Base-by-base conservation (phyloP, 1,284 basidiomycete genomes). In the Tilletia walkeri region DNA sequence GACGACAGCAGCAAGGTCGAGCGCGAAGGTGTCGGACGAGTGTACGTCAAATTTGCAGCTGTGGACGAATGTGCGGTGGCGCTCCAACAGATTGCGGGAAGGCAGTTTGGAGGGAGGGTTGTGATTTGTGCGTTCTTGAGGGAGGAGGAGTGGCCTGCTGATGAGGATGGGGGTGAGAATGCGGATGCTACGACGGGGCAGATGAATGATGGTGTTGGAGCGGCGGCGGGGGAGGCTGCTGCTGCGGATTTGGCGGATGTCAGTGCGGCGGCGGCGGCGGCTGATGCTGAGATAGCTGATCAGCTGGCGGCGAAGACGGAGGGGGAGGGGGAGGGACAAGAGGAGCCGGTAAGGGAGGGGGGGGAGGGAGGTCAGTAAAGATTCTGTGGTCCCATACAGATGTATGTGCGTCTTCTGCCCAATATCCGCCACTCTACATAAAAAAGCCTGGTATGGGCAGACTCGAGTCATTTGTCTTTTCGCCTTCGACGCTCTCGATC, bases 71-170 rank as follows among this genome's bases (percentile, higher is more conserved):
- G 93, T 16, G 86, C 86, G 50, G 85, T 84, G 70, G 95, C 91
- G 41, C 87, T 97, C 83, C 90, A 91, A 82, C 89, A 90, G 47
- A 87, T 97, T 67, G 94, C 95, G 14, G 94, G 94, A 16, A 87
- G 94, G 69, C 92, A 92, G 72, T 97, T 97, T 78, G 94, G 90
- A 61, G 94, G 94, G 0, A 87, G 94, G 77, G 92, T 92, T 65
- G 95, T 96, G 79, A 82, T 87, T 66, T 85, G 85, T 45, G 86
- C 86, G 1, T 85, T 80, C 70, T 73, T 83, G 53, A 76, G 71
- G 20, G 80, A 81, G 68, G 77, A 79, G 14, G 76, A 78, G 34
- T 83, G 81, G 81, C 81, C 81, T 3, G 70, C 65, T 7, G 75
- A 79, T 65, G 78, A 80, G 67, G 78, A 80, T 34, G 78, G 78